Percentiles rank a stretch among this genome's conserved stretches.
These are phyloP conservation scores for Maudiozyma humilis DNA, from an alignment of 1,139 yeast genomes.

Conservation along the genomic window DNA sequence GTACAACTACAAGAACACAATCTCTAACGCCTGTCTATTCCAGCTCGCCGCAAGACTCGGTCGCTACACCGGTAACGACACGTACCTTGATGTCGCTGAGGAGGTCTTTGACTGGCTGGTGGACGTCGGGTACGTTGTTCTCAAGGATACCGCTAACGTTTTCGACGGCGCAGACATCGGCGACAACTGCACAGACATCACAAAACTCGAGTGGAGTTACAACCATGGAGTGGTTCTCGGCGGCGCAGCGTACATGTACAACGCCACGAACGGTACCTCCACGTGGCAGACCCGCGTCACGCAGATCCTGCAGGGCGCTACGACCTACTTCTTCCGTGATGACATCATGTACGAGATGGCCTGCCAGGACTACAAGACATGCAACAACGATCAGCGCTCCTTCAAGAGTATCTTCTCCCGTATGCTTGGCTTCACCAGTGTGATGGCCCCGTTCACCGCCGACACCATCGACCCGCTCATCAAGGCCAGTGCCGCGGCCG, in stretches of 20 bases:
- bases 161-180: conserved; percentile 53
- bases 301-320: conserved; percentile 37
- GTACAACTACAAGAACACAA: conserved; percentile 57
- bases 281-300: conserved; percentile 44
- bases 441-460: conserved; percentile 42
- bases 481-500: conserved; percentile 49
- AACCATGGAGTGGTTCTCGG: conserved; percentile 53
- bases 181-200: conserved; percentile 42
- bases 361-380: conserved; percentile 39
- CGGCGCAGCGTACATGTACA: conserved; percentile 54
- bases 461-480: conserved; percentile 36
- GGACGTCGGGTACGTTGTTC: conserved; percentile 40
- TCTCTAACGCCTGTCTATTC: conserved; percentile 56
- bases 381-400: conserved; percentile 58
- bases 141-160: conserved; percentile 35
- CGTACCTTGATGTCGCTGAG: conserved; percentile 49
- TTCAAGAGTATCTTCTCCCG: conserved; percentile 54
- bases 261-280: conserved; percentile 43
- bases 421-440: conserved; percentile 43
- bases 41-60: conserved; percentile 57
- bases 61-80: conserved; percentile 46
- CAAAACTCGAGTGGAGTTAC: conserved; percentile 51
- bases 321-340: conserved; percentile 37
- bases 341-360: conserved; percentile 50
- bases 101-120: conserved; percentile 54